Conservation (phyloP, 371 early-diverging fungal genomes). For the Funneliformis caledonium region DNA sequence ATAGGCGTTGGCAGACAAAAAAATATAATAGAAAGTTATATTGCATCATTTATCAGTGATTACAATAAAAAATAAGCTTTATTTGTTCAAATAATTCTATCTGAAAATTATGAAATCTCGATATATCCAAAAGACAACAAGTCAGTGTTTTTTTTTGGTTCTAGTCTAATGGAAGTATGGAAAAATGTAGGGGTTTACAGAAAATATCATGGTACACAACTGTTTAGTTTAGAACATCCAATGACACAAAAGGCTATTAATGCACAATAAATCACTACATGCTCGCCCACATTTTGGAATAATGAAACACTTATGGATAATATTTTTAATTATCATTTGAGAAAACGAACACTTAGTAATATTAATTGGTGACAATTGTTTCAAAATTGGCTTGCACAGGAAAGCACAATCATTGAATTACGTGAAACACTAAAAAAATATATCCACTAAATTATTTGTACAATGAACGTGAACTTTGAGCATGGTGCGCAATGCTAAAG, state of each 20-base stretch:
- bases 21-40: no score
- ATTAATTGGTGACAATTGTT: slow-evolving; percentile 9
- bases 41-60: no score
- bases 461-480: neutral
- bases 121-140: neutral
- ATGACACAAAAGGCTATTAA: neutral
- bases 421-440: no score
- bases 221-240: neutral
- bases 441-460: no score
- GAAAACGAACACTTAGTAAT: neutral
- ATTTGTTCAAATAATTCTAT: slow-evolving; percentile 14
- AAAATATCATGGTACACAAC: neutral
- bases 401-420: neutral
- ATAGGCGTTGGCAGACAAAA: no score
- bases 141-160: neutral
- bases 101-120: neutral
- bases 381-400: neutral
- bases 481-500: neutral
- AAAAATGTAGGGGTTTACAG: neutral
- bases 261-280: neutral
- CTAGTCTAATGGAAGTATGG: neutral
- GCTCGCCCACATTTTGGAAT: neutral
- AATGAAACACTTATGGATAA: slow-evolving; percentile 4
- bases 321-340: slow-evolving; percentile 22
- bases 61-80: neutral